Conservation (phyloP, 257 asterid genomes). For the Haberlea rhodopensis region DNA sequence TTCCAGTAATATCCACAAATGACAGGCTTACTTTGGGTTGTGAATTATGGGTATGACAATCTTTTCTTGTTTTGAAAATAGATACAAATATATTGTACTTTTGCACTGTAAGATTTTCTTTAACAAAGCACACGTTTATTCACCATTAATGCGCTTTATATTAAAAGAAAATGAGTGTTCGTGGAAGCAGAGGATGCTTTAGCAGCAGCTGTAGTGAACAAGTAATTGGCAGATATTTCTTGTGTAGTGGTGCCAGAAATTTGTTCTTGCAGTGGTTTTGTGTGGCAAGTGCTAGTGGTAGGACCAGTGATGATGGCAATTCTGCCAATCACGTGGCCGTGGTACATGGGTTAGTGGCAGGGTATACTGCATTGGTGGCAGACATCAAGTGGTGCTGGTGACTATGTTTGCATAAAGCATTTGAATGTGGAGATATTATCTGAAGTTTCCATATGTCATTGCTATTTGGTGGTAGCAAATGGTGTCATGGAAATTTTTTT, state of each 20-base stretch:
- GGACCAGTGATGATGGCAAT: neutral
- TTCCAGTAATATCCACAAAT: slow-evolving; percentile 94
- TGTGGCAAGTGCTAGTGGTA: neutral
- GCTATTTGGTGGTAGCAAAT: no score
- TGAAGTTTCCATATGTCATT: neutral
- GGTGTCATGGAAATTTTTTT: neutral
- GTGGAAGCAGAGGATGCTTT: neutral
- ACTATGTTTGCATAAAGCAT: no score
- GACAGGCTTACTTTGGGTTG: slow-evolving; percentile 97
- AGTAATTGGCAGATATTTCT: neutral
- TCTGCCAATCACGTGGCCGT: neutral
- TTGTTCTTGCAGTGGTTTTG: neutral
- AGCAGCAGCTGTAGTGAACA: neutral
- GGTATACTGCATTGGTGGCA: neutral
- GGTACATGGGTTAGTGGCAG: neutral
- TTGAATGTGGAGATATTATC: neutral
- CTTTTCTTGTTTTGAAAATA: slow-evolving; percentile 18
- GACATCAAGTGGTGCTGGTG: neutral
- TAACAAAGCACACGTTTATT: neutral
- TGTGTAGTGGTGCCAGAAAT: neutral
- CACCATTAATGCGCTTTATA: slow-evolving; percentile 2
- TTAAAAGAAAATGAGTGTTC: neutral
- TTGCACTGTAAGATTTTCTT: neutral
- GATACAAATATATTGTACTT: no score
- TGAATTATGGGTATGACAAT: slow-evolving; percentile 73